Evolutionary conservation across 495 filamentous ascomycete species (phyloP).

Genomic region (Oidiodendron maius): DNA sequence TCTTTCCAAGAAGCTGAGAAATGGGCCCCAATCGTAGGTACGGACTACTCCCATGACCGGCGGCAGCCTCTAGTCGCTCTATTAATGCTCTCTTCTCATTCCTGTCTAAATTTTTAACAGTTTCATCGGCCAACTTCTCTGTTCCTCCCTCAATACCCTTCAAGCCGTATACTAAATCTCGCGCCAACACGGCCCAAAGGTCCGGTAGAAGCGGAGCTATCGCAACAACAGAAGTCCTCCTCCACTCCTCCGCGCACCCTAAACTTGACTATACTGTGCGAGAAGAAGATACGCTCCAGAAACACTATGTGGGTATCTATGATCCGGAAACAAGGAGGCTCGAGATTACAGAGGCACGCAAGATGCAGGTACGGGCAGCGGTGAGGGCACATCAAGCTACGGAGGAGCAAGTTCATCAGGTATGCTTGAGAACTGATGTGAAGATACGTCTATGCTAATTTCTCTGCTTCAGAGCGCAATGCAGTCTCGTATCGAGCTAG

Average conservation of each 20-base stretch:
- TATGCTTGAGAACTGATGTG: constrained; percentile 10
- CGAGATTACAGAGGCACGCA: constrained; percentile 68
- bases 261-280: constrained; percentile 76
- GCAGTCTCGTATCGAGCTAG: constrained; percentile 63
- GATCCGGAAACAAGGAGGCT: constrained; percentile 69
- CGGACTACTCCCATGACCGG: constrained; percentile 4
- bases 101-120: constrained; percentile 32
- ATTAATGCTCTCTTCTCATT: background rate
- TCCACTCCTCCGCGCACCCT: constrained; percentile 72
- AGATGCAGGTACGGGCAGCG: constrained; percentile 62
- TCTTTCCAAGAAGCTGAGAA: constrained; percentile 46
- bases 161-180: constrained; percentile 55
- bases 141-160: constrained; percentile 51
- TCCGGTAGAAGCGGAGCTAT: constrained; percentile 38
- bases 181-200: constrained; percentile 33
- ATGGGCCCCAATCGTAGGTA: constrained; percentile 64
- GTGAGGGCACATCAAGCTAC: constrained; percentile 48
- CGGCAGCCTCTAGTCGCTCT: background rate
- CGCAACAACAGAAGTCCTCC: constrained; percentile 51
- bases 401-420: constrained; percentile 20
- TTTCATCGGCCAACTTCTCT: constrained; percentile 60
- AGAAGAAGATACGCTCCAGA: constrained; percentile 64
- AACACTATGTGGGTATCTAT: constrained; percentile 83
- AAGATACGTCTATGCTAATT: constrained; percentile 7
- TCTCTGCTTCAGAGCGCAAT: constrained; percentile 40